Percentiles rank a stretch among this genome's conserved stretches.
These are phyloP conservation scores for Candida mesenterica DNA, from an alignment of 1,139 yeast species.

Conservation along the genomic window DNA sequence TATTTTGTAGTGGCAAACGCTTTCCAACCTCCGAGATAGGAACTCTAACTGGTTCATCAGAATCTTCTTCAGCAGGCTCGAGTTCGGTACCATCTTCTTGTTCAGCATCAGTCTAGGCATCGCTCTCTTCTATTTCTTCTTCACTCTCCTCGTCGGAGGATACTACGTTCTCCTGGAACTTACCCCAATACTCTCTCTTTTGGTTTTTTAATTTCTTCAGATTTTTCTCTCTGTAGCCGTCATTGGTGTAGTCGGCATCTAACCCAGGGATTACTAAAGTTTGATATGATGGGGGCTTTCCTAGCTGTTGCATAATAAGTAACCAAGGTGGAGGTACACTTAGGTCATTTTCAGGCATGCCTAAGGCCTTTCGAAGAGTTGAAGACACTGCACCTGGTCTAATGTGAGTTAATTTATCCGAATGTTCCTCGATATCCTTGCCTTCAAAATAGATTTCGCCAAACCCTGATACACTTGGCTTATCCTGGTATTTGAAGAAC, in stretches of 20 bases:
- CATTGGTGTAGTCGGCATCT: slow-evolving; percentile 41
- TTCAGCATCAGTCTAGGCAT: too few relatives aligned
- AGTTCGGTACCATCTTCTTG: slow-evolving; percentile 2
- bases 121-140: slow-evolving; percentile 22
- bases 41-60: slow-evolving; percentile 12
- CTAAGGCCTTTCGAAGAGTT: slow-evolving; percentile 65
- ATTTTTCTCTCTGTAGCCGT: slow-evolving; percentile 29
- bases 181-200: slow-evolving; percentile 42
- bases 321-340: slow-evolving; percentile 80
- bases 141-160: slow-evolving; percentile 35
- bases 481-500: slow-evolving; percentile 76
- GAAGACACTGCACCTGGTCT: slow-evolving; percentile 71
- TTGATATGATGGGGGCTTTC: slow-evolving; percentile 85
- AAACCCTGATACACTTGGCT: slow-evolving; percentile 62
- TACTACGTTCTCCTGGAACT: slow-evolving; percentile 34
- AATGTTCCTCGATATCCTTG: slow-evolving; percentile 54
- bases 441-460: slow-evolving; percentile 88
- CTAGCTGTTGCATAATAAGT: slow-evolving; percentile 62
- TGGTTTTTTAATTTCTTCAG: slow-evolving; percentile 29
- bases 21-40: slow-evolving; percentile 13
- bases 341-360: slow-evolving; percentile 52
- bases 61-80: neutral
- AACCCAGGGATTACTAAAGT: slow-evolving; percentile 57
- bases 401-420: slow-evolving; percentile 35
- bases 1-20: too few relatives aligned